Conservation (phyloP, 768 basidiomycete species). For the Sarcodon sp. region DNA sequence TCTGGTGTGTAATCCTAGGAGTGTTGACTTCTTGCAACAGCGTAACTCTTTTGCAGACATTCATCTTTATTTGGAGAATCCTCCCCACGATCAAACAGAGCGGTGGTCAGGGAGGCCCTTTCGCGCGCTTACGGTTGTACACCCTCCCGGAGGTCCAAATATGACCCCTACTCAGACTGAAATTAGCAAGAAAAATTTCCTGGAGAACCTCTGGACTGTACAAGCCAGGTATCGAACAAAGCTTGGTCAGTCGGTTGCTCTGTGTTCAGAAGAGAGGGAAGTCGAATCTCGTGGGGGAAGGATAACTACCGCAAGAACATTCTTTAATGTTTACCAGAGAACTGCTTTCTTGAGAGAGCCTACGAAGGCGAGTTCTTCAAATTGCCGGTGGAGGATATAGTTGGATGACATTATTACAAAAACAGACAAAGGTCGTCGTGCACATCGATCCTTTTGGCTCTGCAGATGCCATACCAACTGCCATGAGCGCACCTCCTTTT, state of each 20-base stretch:
- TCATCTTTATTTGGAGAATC: conserved; percentile 72
- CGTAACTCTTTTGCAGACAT: conserved; percentile 41
- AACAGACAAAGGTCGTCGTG: conserved; percentile 75
- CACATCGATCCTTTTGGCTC: conserved; percentile 71
- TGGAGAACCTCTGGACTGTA: conserved; percentile 82
- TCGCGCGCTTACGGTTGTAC: conserved; percentile 65
- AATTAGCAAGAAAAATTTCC: conserved; percentile 65
- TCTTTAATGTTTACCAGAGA: conserved; percentile 81
- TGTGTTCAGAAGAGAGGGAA: conserved; percentile 61
- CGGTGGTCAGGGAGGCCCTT: conserved; percentile 84
- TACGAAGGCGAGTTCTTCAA: conserved; percentile 48
- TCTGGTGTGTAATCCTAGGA: conserved; percentile 40
- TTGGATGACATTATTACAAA: neutral
- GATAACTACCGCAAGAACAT: conserved; percentile 62
- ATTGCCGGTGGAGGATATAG: too few species aligned
- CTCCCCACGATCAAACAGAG: conserved; percentile 72
- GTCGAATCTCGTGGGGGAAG: conserved; percentile 56
- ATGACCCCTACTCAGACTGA: conserved; percentile 54
- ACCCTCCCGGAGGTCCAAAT: conserved; percentile 55
- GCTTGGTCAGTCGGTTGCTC: conserved; percentile 58
- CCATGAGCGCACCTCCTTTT: conserved; percentile 54
- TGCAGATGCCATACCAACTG: conserved; percentile 71
- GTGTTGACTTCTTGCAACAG: conserved; percentile 1
- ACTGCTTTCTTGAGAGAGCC: conserved; percentile 66
- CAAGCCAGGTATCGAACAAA: conserved; percentile 74